A percentile compares a stretch with the other conserved stretches of the same genome.
Conservation (phyloP, 1,139 yeast species). For the Debaryomyces nepalensis region DNA sequence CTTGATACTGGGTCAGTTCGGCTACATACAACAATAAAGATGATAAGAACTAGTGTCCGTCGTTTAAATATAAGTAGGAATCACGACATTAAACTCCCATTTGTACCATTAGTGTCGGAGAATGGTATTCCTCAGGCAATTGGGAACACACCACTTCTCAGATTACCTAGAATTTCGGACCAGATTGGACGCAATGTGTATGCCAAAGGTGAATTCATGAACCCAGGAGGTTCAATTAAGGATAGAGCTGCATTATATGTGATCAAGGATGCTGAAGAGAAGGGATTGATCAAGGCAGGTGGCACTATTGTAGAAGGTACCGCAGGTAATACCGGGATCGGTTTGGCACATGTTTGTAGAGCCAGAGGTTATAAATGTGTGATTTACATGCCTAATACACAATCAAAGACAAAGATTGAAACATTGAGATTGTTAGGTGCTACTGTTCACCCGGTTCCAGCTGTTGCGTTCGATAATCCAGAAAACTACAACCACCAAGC, state of each 20-base stretch:
- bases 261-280: constrained; percentile 76
- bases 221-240: constrained; percentile 93
- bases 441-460: constrained; percentile 90
- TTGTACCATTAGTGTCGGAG: constrained; percentile 63
- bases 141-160: constrained; percentile 85
- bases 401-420: constrained; percentile 76
- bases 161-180: constrained; percentile 62
- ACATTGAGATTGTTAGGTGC: constrained; percentile 77
- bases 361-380: constrained; percentile 83
- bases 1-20: background rate
- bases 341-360: constrained; percentile 85
- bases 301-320: constrained; percentile 60
- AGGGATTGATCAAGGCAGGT: constrained; percentile 69
- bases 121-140: constrained; percentile 75
- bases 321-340: constrained; percentile 82
- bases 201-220: constrained; percentile 91
- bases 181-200: constrained; percentile 75
- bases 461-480: constrained; percentile 79
- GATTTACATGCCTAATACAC: constrained; percentile 90
- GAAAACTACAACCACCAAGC: constrained; percentile 87
- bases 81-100: constrained; percentile 41
- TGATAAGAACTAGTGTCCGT: constrained; percentile 10
- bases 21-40: background rate
- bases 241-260: constrained; percentile 87
- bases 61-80: constrained; percentile 5